Evolutionary conservation across 2,329 filamentous ascomycete genomes (phyloP).

Genomic region (Diaporthe capsici): DNA sequence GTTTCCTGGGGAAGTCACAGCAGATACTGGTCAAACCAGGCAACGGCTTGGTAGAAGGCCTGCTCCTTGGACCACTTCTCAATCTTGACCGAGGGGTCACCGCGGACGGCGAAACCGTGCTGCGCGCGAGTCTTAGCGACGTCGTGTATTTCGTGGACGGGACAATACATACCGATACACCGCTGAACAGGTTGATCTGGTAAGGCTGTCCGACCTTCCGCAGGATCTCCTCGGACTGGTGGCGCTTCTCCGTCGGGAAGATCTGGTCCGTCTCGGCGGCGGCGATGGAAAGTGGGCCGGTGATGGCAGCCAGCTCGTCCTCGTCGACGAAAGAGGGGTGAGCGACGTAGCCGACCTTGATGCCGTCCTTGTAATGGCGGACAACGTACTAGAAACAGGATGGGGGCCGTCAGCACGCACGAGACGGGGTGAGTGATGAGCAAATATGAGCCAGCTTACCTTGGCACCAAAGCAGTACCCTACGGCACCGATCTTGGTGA

Average conservation of each 20-base stretch:
- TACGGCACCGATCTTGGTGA: slow-evolving; percentile 73
- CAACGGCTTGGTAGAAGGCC: slow-evolving; percentile 82
- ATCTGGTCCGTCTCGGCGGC: slow-evolving; percentile 75
- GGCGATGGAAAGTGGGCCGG: slow-evolving; percentile 77
- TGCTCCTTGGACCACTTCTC: slow-evolving; percentile 83
- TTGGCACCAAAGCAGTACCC: slow-evolving; percentile 86
- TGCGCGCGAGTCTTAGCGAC: slow-evolving; percentile 55
- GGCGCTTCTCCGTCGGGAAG: slow-evolving; percentile 74
- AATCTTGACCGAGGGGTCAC: slow-evolving; percentile 69
- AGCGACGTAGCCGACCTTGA: slow-evolving; percentile 80
- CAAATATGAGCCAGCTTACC: slow-evolving; percentile 53
- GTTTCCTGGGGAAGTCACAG: slow-evolving; percentile 42
- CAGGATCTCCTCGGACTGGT: slow-evolving; percentile 76
- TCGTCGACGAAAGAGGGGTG: slow-evolving; percentile 83
- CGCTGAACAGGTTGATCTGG: slow-evolving; percentile 83
- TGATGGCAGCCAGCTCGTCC: slow-evolving; percentile 75
- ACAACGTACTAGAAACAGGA: slow-evolving; percentile 70
- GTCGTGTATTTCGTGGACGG: background rate
- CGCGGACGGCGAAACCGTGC: slow-evolving; percentile 83
- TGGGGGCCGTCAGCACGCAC: background rate
- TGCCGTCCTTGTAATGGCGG: slow-evolving; percentile 74
- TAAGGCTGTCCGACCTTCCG: slow-evolving; percentile 71
- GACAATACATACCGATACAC: slow-evolving; percentile 45
- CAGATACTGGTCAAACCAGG: slow-evolving; percentile 80
- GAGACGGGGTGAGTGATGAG: background rate